Evolutionary conservation across 768 basidiomycete genomes (phyloP).

Genomic region (Pleurotus ostreatus): DNA sequence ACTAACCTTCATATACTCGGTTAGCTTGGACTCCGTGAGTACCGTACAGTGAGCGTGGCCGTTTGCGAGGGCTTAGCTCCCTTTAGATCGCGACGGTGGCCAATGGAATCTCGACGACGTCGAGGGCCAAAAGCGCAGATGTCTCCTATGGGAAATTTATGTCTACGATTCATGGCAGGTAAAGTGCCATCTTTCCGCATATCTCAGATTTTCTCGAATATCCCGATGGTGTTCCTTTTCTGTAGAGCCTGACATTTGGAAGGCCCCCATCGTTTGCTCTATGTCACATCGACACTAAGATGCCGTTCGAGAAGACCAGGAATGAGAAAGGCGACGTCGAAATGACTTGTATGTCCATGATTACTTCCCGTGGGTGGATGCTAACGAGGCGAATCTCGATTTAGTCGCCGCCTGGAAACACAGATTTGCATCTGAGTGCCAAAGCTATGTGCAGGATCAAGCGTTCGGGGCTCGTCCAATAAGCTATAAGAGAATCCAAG

Average conservation of each 20-base stretch:
- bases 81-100: constrained; percentile 61
- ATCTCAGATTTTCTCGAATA: neutral
- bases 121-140: constrained; percentile 56
- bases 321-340: constrained; percentile 49
- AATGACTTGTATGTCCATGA: constrained; percentile 51
- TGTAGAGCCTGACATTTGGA: constrained; percentile 66
- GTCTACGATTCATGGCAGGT: constrained; percentile 75
- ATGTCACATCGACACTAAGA: constrained; percentile 51
- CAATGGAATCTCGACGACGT: constrained; percentile 55
- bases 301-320: constrained; percentile 42
- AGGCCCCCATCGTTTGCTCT: constrained; percentile 63
- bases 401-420: constrained; percentile 70
- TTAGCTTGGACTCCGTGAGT: constrained; percentile 68
- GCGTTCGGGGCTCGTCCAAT: constrained; percentile 63
- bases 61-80: constrained; percentile 11
- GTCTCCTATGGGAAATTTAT: constrained; percentile 61
- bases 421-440: constrained; percentile 55
- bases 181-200: constrained; percentile 12
- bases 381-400: constrained; percentile 1
- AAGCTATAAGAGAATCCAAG: constrained; percentile 56
- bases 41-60: constrained; percentile 11
- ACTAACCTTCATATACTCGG: constrained; percentile 14
- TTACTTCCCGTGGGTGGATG: constrained; percentile 7
- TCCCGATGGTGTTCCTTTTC: constrained; percentile 4
- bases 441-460: constrained; percentile 62